Evolutionary conservation across 1,139 yeast species (phyloP).

Genomic region (Yamadazyma diospyri): DNA sequence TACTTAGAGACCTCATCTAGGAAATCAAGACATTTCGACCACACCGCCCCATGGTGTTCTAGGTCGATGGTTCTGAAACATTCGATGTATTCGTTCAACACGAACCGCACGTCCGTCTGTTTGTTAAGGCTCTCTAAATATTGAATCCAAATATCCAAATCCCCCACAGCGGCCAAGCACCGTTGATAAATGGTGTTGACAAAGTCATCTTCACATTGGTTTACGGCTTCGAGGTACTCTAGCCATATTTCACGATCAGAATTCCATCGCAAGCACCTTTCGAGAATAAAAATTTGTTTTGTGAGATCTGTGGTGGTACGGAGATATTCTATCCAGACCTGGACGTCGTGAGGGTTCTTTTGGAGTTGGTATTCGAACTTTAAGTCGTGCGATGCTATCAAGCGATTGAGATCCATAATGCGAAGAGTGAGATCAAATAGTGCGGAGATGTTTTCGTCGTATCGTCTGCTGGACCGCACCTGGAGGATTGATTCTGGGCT

Average conservation of each 20-base stretch:
- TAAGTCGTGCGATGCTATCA: conserved; percentile 32
- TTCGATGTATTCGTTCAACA: conserved; percentile 49
- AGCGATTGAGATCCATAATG: conserved; percentile 15
- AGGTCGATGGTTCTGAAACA: conserved; percentile 50
- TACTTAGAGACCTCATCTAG: conserved; percentile 34
- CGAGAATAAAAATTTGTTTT: conserved; percentile 43
- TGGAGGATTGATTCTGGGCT: no score
- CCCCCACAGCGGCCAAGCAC: conserved; percentile 37
- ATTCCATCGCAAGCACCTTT: conserved; percentile 44
- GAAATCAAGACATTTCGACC: conserved; percentile 57
- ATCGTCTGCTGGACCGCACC: no score
- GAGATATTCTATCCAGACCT: conserved; percentile 55
- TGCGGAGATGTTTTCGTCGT: no score
- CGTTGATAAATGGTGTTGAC: conserved; percentile 45
- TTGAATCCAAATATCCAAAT: conserved; percentile 54
- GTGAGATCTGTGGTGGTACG: conserved; percentile 18
- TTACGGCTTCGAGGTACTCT: conserved; percentile 2
- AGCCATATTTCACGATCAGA: conserved; percentile 13
- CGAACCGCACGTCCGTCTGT: conserved; percentile 32
- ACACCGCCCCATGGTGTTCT: conserved; percentile 53
- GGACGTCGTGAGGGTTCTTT: conserved; percentile 39
- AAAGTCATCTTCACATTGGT: conserved; percentile 23
- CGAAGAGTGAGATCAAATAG: no score
- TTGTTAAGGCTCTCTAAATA: conserved; percentile 46
- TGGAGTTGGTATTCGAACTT: conserved; percentile 44